Evolutionary conservation across 1,139 yeast species (phyloP).

Genomic region (Suhomyces terraborum): DNA sequence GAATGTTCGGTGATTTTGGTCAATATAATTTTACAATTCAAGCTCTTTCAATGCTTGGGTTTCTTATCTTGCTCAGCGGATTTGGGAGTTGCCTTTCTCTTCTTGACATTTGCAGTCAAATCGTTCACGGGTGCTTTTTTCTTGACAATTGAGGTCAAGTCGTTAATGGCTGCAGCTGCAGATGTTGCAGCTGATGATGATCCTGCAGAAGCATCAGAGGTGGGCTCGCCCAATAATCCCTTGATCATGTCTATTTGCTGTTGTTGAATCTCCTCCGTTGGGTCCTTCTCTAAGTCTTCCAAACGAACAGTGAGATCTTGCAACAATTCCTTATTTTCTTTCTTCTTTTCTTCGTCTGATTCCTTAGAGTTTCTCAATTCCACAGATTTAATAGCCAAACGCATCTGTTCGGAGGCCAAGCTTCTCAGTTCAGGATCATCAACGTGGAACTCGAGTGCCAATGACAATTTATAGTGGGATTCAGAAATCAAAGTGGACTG

Average conservation of each 20-base stretch:
- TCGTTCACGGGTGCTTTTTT: slow-evolving; percentile 25
- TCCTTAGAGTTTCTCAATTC: slow-evolving; percentile 39
- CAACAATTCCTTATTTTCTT: slow-evolving; percentile 53
- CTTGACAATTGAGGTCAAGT: slow-evolving; percentile 38
- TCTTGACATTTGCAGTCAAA: slow-evolving; percentile 14
- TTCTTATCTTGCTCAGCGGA: slow-evolving; percentile 6
- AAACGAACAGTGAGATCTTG: slow-evolving; percentile 52
- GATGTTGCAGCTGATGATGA: slow-evolving; percentile 14
- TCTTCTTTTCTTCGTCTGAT: slow-evolving; percentile 33
- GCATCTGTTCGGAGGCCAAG: slow-evolving; percentile 60
- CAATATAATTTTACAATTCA: not conserved
- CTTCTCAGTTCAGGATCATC: slow-evolving; percentile 51
- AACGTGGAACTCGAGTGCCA: slow-evolving; percentile 72
- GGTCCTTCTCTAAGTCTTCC: slow-evolving; percentile 57
- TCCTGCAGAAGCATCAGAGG: slow-evolving; percentile 17
- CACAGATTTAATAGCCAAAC: slow-evolving; percentile 62
- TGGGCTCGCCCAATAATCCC: slow-evolving; percentile 61
- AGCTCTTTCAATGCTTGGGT: slow-evolving; percentile 4
- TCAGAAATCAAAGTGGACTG: slow-evolving; percentile 68
- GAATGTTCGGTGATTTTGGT: too few relatives aligned
- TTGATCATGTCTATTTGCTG: slow-evolving; percentile 62
- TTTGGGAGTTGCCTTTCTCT: slow-evolving; percentile 15
- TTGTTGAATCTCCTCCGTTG: slow-evolving; percentile 50
- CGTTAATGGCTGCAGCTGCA: slow-evolving; percentile 31
- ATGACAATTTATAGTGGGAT: slow-evolving; percentile 77